These are phyloP conservation scores for Aspergillus fijiensis DNA, from an alignment of 2,329 filamentous ascomycete genomes.

Conservation along the genomic window DNA sequence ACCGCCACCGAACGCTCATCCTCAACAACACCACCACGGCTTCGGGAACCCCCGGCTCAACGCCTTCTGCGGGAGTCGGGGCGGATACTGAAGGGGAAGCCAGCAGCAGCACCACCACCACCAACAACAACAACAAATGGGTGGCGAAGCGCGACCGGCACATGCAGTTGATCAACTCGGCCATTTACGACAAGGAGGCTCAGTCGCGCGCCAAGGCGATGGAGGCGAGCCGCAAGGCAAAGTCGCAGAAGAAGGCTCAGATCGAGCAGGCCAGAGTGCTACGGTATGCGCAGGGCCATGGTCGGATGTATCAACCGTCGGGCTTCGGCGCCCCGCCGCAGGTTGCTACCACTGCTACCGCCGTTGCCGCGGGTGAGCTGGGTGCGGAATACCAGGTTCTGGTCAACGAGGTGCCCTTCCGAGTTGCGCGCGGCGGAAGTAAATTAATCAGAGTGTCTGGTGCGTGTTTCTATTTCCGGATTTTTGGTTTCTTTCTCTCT, in stretches of 20 bases:
- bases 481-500: not conserved
- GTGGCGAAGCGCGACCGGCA: constrained; percentile 73
- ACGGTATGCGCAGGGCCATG: constrained; percentile 38
- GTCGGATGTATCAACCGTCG: constrained; percentile 16
- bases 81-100: constrained; percentile 32
- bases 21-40: constrained; percentile 51
- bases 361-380: constrained; percentile 15
- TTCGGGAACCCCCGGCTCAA: constrained; percentile 24
- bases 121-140: constrained; percentile 52
- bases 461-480: constrained; percentile 46
- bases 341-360: constrained; percentile 21
- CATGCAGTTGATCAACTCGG: constrained; percentile 78
- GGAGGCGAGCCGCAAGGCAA: constrained; percentile 60
- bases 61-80: constrained; percentile 25
- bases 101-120: not conserved
- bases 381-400: constrained; percentile 60
- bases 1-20: constrained; percentile 63
- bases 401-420: constrained; percentile 72
- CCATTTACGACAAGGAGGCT: constrained; percentile 72
- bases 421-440: constrained; percentile 73
- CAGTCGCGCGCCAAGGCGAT: constrained; percentile 69
- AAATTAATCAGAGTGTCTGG: constrained; percentile 74
- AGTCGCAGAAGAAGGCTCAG: constrained; percentile 57
- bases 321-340: constrained; percentile 20
- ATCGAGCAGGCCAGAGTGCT: constrained; percentile 49